These are phyloP conservation scores for Xylaria nigripes DNA, from an alignment of 495 filamentous ascomycete species.

Conservation along the genomic window DNA sequence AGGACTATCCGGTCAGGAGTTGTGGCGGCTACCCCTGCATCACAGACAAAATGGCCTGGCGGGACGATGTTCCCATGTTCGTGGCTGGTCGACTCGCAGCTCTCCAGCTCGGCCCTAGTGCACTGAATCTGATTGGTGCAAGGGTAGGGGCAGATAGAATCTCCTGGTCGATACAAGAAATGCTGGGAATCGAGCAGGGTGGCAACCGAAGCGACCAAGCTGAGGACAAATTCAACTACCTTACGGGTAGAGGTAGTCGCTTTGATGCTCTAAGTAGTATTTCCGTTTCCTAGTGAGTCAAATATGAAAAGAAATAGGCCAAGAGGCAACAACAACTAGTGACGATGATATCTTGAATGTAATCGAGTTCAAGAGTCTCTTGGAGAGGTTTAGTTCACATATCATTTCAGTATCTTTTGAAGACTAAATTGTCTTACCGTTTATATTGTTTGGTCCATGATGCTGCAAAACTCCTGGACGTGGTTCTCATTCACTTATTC, in stretches of 20 bases:
- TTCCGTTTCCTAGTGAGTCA: neutral
- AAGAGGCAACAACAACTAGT: too few relatives aligned
- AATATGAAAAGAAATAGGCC: neutral
- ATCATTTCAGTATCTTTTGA: too few relatives aligned
- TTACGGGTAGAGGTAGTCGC: conserved; percentile 23
- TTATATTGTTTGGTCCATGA: neutral
- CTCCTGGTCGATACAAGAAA: conserved; percentile 50
- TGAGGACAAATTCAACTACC: conserved; percentile 21
- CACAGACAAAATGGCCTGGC: conserved; percentile 52
- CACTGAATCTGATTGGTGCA: conserved; percentile 56
- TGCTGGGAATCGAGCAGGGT: conserved; percentile 21
- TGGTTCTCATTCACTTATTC: too few relatives aligned
- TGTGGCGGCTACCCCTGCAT: conserved; percentile 51
- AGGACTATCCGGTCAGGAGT: conserved; percentile 44
- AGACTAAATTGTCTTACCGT: too few relatives aligned
- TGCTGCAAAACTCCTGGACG: too few relatives aligned
- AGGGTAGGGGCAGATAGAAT: conserved; percentile 55
- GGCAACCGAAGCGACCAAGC: conserved; percentile 14
- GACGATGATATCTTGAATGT: too few relatives aligned
- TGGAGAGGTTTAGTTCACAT: too few relatives aligned
- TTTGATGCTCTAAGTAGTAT: conserved; percentile 16
- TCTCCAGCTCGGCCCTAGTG: conserved; percentile 51
- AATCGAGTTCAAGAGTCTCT: too few relatives aligned
- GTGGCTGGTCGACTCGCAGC: conserved; percentile 51
- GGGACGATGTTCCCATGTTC: conserved; percentile 51